phyloP scores from a whole-genome alignment of 2,329 filamentous ascomycete species.

The Phialophora macrospora region DNA sequence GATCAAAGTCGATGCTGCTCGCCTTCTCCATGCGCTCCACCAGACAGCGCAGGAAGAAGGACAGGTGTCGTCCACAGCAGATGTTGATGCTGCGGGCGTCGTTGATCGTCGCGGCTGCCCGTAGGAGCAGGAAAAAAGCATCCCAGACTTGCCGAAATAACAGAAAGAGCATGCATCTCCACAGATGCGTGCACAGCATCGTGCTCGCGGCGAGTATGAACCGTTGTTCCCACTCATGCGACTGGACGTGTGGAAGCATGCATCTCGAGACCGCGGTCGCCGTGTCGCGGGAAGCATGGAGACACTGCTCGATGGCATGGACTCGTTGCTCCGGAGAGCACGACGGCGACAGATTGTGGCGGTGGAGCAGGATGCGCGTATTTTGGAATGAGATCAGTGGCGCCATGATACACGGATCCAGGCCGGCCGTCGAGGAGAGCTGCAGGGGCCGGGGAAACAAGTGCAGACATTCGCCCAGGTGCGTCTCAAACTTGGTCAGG shows the following conservation, averaged over 20 bases:
- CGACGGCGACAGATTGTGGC: constrained; percentile 80
- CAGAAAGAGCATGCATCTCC: constrained; percentile 82
- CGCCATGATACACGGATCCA: constrained; percentile 75
- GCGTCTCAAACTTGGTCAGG: constrained; percentile 77
- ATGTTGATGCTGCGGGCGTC: constrained; percentile 72
- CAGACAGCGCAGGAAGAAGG: constrained; percentile 77
- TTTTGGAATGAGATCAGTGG: constrained; percentile 80
- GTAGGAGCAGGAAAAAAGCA: constrained; percentile 72
- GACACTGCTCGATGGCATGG: constrained; percentile 77
- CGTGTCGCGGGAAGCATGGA: constrained; percentile 75
- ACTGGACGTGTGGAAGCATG: constrained; percentile 52
- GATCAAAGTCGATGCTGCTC: constrained; percentile 53
- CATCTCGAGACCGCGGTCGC: constrained; percentile 73
- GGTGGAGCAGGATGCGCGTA: constrained; percentile 80
- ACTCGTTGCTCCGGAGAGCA: constrained; percentile 69
- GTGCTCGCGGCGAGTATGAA: constrained; percentile 70
- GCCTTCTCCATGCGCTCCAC: constrained; percentile 59
- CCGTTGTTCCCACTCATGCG: constrained; percentile 54
- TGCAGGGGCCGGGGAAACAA: constrained; percentile 78
- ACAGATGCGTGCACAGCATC: constrained; percentile 80
- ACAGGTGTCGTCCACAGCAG: constrained; percentile 78
- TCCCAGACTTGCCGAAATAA: constrained; percentile 75
- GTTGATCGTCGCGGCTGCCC: constrained; percentile 72
- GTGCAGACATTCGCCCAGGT: constrained; percentile 75
- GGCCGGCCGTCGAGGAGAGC: constrained; percentile 65